Percentiles rank a stretch among this genome's conserved stretches.
Conservation (phyloP, 2,329 filamentous ascomycete genomes). For the Fusarium metavorans region DNA sequence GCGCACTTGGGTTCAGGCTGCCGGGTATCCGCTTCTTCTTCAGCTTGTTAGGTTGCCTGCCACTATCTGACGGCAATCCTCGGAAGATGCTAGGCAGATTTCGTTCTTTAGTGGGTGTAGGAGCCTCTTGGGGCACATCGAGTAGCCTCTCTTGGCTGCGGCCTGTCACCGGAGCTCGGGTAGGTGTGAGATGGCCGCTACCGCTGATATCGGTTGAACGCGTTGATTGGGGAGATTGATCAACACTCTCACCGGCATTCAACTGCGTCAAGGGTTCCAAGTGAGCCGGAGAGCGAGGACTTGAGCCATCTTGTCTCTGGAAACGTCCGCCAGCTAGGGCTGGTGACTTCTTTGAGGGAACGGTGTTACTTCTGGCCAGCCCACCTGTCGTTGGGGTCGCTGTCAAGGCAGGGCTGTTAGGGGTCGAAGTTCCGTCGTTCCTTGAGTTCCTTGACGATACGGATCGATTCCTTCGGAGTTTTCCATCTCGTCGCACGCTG, state of each 20-base stretch:
- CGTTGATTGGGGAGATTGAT: conserved; percentile 44
- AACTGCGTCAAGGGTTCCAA: conserved; percentile 55
- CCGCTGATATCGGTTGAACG: conserved; percentile 45
- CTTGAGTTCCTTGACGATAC: conserved; percentile 90
- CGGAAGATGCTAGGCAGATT: conserved; percentile 78
- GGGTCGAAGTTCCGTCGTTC: conserved; percentile 78
- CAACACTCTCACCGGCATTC: conserved; percentile 41
- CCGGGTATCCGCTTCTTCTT: conserved; percentile 86
- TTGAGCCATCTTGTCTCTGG: conserved; percentile 54
- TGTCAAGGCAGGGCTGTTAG: conserved; percentile 70
- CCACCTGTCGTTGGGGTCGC: conserved; percentile 68
- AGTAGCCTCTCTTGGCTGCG: conserved; percentile 64
- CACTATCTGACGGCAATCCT: conserved; percentile 71
- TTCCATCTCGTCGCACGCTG: conserved; percentile 84
- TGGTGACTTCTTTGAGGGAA: conserved; percentile 91
- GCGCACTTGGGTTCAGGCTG: conserved; percentile 85
- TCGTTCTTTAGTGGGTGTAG: conserved; percentile 74
- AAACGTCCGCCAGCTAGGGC: conserved; percentile 77
- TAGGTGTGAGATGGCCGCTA: conserved; percentile 43
- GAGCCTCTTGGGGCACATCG: conserved; percentile 54
- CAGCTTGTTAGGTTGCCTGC: conserved; percentile 88
- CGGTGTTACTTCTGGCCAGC: conserved; percentile 82
- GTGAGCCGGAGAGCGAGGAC: conserved; percentile 49
- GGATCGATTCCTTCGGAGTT: conserved; percentile 87
- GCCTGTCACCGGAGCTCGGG: conserved; percentile 49